Evolutionary conservation across 2,329 filamentous ascomycete genomes (phyloP), one percentile per base, ranked within the genome.

Genomic region (Ophiostoma ips): DNA sequence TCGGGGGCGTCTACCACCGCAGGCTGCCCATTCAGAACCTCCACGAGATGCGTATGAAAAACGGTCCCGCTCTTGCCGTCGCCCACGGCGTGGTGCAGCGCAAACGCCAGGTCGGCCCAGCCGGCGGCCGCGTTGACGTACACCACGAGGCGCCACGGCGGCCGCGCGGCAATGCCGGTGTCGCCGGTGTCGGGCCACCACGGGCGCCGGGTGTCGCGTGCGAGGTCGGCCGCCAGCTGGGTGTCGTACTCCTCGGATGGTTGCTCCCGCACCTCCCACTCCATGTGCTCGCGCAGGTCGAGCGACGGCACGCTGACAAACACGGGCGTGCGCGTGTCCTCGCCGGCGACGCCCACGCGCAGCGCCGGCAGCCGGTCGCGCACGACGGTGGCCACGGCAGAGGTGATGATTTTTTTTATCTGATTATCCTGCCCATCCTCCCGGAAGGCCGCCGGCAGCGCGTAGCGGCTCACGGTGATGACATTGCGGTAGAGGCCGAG

Each of bases 41-140:
- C 55, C 4, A 72, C 63, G 0, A 79, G 60, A 2, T 64, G 61
- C 30, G 65, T 59, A 53, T 79, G 76, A 54, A 80, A 77, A 2
- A 66, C 57, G 28, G 62, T 61, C 0, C 68, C 70, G 54, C 70
- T 69, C 12, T 67, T 62, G 1, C 76, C 76, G 54, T 79, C 76
- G 21, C 67, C 66, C 16, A 79, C 62, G 0, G 67, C 64, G 55
- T 79, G 76, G 53, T 79, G 76, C 33, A 64, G 73, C 5, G 66
- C 63, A 54, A 77, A 74, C 6, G 69, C 54, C 12, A 75, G 52
- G 46, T 76, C 67, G 28, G 61, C 38, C 33, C 68, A 56, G 6
- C 61, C 56, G 5, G 57, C 44, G 1, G 46, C 28, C 2, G 53
- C 49, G 1, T 56, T 52, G 28, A 60, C 57, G 19, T 69, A 58